A percentile compares a stretch with the other conserved stretches of the same genome.
Evolutionary conservation across 345 rosid species (phyloP).

Genomic region (Gossypium thurberi): DNA sequence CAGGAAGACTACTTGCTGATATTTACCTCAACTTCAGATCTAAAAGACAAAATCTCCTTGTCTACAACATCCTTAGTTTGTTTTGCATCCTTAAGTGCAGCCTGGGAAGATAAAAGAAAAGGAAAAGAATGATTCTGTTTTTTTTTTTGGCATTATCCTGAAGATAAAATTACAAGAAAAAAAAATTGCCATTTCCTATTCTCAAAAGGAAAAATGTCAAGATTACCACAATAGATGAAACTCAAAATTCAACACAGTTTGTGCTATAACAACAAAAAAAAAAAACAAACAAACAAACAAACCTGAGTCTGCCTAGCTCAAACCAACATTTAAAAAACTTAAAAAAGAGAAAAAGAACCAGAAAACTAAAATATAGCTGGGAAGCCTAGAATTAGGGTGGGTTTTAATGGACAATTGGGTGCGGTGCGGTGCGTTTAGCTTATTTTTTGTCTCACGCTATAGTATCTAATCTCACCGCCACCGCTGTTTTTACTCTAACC

Average conservation of each 20-base stretch:
- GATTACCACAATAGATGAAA: neutral
- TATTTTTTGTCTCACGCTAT: no score
- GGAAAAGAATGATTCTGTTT: neutral
- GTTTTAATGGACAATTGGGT: no score
- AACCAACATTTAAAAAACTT: neutral
- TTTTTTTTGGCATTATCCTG: slow-evolving; percentile 4
- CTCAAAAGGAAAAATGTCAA: neutral
- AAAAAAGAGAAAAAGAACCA: no score
- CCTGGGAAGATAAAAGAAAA: slow-evolving; percentile 36
- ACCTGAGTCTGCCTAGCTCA: neutral
- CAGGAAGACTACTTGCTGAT: neutral
- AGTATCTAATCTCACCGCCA: no score
- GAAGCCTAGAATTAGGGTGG: neutral
- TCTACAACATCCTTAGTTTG: slow-evolving; percentile 53
- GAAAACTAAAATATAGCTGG: neutral
- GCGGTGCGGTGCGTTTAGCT: no score
- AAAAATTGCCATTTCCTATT: neutral
- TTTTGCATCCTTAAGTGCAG: slow-evolving; percentile 79
- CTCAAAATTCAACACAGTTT: neutral
- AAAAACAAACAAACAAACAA: neutral
- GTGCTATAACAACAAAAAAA: neutral
- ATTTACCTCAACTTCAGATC: slow-evolving; percentile 69
- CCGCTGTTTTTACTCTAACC: no score
- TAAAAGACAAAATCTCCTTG: slow-evolving; percentile 58
- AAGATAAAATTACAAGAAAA: neutral